Base-by-base conservation (phyloP, 306 rosid genomes). In the Dalbergia oliveri region DNA sequence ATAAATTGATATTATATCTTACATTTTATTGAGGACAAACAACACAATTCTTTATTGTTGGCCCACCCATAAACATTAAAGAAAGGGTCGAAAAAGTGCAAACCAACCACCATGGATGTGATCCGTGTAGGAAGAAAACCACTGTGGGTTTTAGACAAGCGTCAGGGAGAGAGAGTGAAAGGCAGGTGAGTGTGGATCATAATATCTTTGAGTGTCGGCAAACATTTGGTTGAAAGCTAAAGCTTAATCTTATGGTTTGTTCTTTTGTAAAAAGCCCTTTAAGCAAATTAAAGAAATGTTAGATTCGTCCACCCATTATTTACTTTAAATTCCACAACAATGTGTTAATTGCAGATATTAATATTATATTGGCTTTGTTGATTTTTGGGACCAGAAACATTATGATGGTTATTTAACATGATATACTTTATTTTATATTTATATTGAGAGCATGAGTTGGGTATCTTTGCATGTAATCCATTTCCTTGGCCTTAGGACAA, bases 191-290 rank as follows among this genome's bases (percentile, higher is more conserved):
- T 2, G 19, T 8, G 16, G 45, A 39, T 37, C 50, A 53, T 31
- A 3, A 43, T 82, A 41, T 43, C 79, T 75, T 72, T 0, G 31
- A 63, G 86, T 86, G 86, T 82, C 89, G 84, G 86, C 89, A 86
- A 85, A 41, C 63, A 31, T 58, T 47, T 72, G 58, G 76, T 44
- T 66, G 64, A 50, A 57, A 71, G 58, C 62, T 8, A 56, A 80
- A 31, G 67, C 31, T 62, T 8, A 56, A 16, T 50, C 72, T 53
- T 49, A 66, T 63, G 72, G 37, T 50, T 70, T 37, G 56, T 70
- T 62, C 62, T 34, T 43, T 66, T 12, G 5, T 51, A 9, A 34
- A 70, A 19, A 49, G 33, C 56, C 35, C 16, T 69, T 78, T 7
- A 26, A 26, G 31, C 10, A 37, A 33, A 26, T 13, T 15, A 16